Evolutionary conservation across 768 basidiomycete species (phyloP).

Genomic region (Leccinum barrowsii): DNA sequence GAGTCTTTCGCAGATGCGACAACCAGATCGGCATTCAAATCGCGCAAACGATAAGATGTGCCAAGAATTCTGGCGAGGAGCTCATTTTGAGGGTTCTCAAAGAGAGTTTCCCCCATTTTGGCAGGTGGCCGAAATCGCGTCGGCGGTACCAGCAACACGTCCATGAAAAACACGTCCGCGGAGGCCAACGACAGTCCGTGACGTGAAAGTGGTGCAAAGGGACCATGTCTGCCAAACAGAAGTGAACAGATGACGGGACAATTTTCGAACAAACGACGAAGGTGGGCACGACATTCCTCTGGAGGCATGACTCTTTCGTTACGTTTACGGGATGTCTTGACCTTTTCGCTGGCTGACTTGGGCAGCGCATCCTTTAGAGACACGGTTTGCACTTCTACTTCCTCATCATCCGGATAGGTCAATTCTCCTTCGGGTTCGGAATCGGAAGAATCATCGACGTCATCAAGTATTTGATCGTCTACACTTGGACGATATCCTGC

Average conservation of each 20-base stretch:
- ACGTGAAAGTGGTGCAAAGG: conserved; percentile 60
- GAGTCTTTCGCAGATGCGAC: conserved; percentile 59
- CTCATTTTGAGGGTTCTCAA: conserved; percentile 96
- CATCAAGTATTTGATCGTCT: conserved; percentile 31
- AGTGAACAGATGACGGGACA: conserved; percentile 80
- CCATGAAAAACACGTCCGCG: conserved; percentile 97
- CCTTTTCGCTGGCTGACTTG: conserved; percentile 69
- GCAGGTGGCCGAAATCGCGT: conserved; percentile 95
- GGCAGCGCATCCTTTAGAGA: conserved; percentile 43
- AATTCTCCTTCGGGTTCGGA: conserved; percentile 46
- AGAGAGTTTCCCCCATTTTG: conserved; percentile 85
- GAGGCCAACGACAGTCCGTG: conserved; percentile 65
- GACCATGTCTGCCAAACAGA: conserved; percentile 91
- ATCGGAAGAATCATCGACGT: conserved; percentile 50
- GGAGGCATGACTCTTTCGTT: conserved; percentile 89
- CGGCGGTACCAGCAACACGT: conserved; percentile 86
- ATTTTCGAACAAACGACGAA: conserved; percentile 83
- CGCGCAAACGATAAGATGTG: conserved; percentile 77
- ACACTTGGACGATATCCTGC: conserved; percentile 24
- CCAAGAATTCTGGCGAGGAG: conserved; percentile 76
- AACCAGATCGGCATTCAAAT: conserved; percentile 65
- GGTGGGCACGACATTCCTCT: conserved; percentile 91
- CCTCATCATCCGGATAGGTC: conserved; percentile 52
- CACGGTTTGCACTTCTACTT: conserved; percentile 35
- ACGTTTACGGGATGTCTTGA: conserved; percentile 74